Evolutionary conservation across 2,329 filamentous ascomycete genomes (phyloP), one percentile per base, ranked within the genome.

Genomic region (Exutisphaerella laricina): DNA sequence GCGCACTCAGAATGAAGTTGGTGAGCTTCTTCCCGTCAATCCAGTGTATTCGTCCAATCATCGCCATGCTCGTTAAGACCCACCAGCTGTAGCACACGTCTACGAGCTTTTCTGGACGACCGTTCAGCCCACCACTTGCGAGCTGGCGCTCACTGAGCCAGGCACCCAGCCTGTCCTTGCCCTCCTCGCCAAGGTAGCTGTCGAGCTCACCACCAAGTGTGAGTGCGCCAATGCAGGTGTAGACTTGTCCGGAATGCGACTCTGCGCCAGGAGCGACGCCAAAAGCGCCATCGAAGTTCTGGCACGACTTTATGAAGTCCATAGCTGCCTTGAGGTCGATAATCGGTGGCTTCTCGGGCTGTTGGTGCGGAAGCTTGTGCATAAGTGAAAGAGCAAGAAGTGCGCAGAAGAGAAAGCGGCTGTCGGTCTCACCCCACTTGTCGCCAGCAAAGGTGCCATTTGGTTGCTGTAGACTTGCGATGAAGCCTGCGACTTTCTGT

Each of bases 1-100:
- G 92, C 59, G 87, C 95, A 50, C 76, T 75, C 45, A 98, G 68
- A 41, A 98, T 96, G 66, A 95, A 98, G 17, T 67, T 65, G 39
- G 81, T 76, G 57, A 98, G 75, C 60, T 86, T 85, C 44, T 82
- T 74, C 37, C 81, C 78, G 69, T 98, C 87, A 61, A 98, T 94
- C 92, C 92, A 98, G 64, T 96, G 86, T 40, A 88, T 75, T 42
- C 83, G 82, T 41, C 77, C 81, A 54, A 98, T 85, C 75, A 97
- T 96, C 33, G 85, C 83, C 54, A 98, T 70, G 63, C 89, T 95
- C 61, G 86, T 90, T 60, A 90, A 71, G 32, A 97, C 92, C 92
- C 92, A 98, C 92, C 92, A 98, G 64, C 88, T 95, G 69, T 98
- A 98, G 70, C 92, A 98, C 10, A 95, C 90, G 64, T 98, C 92